A percentile compares a stretch with the other conserved stretches of the same genome.
Conservation (phyloP, 208 protist species). For the Wallacemonas sp. region DNA sequence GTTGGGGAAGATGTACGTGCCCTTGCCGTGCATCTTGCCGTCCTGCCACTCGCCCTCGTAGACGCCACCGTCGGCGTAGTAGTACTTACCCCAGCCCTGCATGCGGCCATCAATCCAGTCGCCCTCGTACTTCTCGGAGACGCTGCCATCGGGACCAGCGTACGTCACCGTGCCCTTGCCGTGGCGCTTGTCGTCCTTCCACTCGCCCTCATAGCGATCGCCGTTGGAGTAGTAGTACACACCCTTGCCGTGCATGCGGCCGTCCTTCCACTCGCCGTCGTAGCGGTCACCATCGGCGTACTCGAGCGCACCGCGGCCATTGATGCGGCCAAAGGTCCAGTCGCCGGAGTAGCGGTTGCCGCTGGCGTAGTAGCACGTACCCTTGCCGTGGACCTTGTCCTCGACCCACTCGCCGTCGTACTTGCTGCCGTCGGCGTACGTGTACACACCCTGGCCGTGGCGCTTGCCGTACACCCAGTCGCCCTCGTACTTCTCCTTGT, state of each 20-base stretch:
- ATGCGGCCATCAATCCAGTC: constrained; percentile 94
- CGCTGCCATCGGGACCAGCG: constrained; percentile 87
- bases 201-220: constrained; percentile 92
- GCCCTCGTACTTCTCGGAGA: constrained; percentile 94
- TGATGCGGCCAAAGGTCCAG: constrained; percentile 91
- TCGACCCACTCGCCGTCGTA: constrained; percentile 95
- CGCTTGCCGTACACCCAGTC: constrained; percentile 95
- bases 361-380: constrained; percentile 90
- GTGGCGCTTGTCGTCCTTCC: constrained; percentile 93
- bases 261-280: constrained; percentile 94
- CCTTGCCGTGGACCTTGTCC: constrained; percentile 94
- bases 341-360: constrained; percentile 91
- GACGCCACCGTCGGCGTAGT: constrained; percentile 92
- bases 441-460: constrained; percentile 92
- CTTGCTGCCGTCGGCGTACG: constrained; percentile 91
- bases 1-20: constrained; percentile 93
- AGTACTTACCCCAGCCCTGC: constrained; percentile 95
- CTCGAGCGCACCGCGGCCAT: constrained; percentile 84
- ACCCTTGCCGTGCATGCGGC: constrained; percentile 92
- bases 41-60: constrained; percentile 93
- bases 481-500: constrained; percentile 94
- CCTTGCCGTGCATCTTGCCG: constrained; percentile 92
- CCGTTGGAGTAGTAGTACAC: constrained; percentile 91
- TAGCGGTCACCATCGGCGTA: constrained; percentile 93
- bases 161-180: constrained; percentile 91